phyloP scores from a whole-genome alignment of 768 basidiomycete species.

The Rickenella mellea region DNA sequence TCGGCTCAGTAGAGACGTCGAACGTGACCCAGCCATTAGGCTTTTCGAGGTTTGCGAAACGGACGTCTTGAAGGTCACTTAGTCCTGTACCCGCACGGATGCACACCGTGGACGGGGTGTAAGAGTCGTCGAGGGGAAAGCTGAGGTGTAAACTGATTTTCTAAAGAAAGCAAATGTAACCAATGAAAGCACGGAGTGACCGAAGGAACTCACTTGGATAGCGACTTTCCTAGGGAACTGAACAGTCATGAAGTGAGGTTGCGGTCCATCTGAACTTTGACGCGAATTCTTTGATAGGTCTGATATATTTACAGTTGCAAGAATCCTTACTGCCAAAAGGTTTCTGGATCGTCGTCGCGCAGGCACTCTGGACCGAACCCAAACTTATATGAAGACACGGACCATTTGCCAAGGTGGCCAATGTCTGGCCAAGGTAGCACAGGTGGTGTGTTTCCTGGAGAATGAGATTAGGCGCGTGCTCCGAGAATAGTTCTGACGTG shows the following conservation, averaged over 20 bases:
- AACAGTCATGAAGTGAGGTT: conserved; percentile 92
- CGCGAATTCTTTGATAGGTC: background rate
- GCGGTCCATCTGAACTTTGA: conserved; percentile 82
- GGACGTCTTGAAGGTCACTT: conserved; percentile 88
- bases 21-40: conserved; percentile 93
- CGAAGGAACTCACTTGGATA: conserved; percentile 61
- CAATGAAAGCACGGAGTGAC: background rate
- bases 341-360: conserved; percentile 78
- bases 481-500: too few relatives aligned
- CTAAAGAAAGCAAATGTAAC: conserved; percentile 24
- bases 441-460: conserved; percentile 40
- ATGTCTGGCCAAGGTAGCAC: conserved; percentile 72
- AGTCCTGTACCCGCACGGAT: conserved; percentile 88
- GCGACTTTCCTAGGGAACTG: conserved; percentile 88
- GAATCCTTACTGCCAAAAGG: conserved; percentile 90
- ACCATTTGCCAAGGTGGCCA: conserved; percentile 85
- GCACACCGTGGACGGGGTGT: conserved; percentile 86
- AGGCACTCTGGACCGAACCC: conserved; percentile 93
- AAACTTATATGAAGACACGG: conserved; percentile 93
- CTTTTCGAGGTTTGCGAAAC: conserved; percentile 75
- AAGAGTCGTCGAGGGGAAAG: conserved; percentile 85
- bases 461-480: too few relatives aligned
- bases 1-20: conserved; percentile 71
- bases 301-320: background rate
- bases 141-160: conserved; percentile 83